phyloP scores from a whole-genome alignment of 2,329 filamentous ascomycete genomes.

The Aspergillus neotritici region DNA sequence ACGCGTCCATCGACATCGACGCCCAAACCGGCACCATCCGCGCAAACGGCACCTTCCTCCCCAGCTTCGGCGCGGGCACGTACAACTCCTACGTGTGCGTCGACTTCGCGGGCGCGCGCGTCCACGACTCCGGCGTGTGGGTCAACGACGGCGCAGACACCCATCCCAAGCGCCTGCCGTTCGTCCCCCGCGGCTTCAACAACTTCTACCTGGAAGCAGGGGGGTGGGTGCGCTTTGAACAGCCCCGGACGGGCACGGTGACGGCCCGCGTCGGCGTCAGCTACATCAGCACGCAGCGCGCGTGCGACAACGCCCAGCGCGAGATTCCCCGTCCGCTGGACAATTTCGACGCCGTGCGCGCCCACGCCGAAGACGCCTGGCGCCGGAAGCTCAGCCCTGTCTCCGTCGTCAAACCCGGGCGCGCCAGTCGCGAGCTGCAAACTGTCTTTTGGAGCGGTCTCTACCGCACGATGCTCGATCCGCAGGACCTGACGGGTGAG shows the following conservation, averaged over 20 bases:
- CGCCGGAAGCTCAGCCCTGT: constrained; percentile 46
- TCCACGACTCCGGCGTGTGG: constrained; percentile 57
- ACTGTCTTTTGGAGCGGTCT: constrained; percentile 64
- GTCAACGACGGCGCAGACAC: constrained; percentile 17
- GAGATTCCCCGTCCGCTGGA: constrained; percentile 56
- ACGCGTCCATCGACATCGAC: constrained; percentile 56
- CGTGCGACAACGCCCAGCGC: constrained; percentile 60
- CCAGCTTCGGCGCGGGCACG: constrained; percentile 57
- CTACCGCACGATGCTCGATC: constrained; percentile 65
- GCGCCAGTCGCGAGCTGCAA: constrained; percentile 26
- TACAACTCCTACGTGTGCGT: constrained; percentile 60
- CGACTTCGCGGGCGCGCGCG: constrained; percentile 53
- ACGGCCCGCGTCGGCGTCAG: constrained; percentile 61
- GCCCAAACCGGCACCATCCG: constrained; percentile 54
- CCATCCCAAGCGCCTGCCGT: not conserved
- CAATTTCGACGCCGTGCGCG: constrained; percentile 52
- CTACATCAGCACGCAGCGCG: constrained; percentile 60
- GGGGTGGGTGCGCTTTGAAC: constrained; percentile 58
- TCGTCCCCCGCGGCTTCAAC: not conserved
- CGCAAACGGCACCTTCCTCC: constrained; percentile 55
- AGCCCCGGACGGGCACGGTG: constrained; percentile 47
- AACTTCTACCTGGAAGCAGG: constrained; percentile 48
- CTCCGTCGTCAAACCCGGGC: constrained; percentile 29
- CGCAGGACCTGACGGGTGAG: constrained; percentile 67
- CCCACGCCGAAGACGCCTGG: constrained; percentile 54